These are phyloP conservation scores for Tetraselmis striata DNA, from an alignment of 139 green algal genomes.

Conservation along the genomic window DNA sequence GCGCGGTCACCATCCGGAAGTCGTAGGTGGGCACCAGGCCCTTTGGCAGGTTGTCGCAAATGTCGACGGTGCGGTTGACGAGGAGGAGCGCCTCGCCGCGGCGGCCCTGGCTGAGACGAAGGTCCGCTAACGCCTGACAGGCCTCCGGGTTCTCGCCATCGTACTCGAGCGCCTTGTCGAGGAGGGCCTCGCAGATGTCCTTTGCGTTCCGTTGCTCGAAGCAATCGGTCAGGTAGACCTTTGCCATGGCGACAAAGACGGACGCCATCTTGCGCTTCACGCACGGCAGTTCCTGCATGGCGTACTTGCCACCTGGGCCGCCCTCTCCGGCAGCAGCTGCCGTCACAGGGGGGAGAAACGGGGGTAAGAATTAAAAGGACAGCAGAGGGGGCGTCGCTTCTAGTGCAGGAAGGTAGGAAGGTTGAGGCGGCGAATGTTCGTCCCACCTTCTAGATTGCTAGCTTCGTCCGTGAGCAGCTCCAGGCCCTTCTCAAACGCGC, in stretches of 20 bases:
- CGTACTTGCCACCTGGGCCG: background rate
- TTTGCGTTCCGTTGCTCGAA: slow-evolving; percentile 4
- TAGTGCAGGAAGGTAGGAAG: too few relatives aligned
- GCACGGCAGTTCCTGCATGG: background rate
- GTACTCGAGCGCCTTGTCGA: slow-evolving; percentile 10
- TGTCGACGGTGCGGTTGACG: slow-evolving; percentile 9
- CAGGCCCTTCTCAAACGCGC: slow-evolving; percentile 9
- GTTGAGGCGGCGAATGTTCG: too few relatives aligned
- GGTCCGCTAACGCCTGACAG: slow-evolving; percentile 17
- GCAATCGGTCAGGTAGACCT: slow-evolving; percentile 18
- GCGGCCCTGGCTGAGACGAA: slow-evolving; percentile 11
- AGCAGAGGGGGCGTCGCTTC: too few relatives aligned
- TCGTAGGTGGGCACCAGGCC: slow-evolving; percentile 10
- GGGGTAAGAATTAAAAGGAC: too few relatives aligned
- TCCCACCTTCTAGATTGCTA: background rate
- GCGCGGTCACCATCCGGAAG: slow-evolving; percentile 14
- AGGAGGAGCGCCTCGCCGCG: slow-evolving; percentile 13
- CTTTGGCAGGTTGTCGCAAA: background rate
- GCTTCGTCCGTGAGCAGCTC: slow-evolving; percentile 5
- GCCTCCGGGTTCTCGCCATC: slow-evolving; percentile 16
- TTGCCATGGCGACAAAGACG: slow-evolving; percentile 12
- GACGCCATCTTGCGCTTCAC: background rate
- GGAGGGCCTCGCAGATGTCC: slow-evolving; percentile 5
- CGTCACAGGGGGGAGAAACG: too few relatives aligned
- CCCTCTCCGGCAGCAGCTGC: background rate